Conservation (phyloP, 2,329 filamentous ascomycete species). For the Fusarium neocosmosporiellum region DNA sequence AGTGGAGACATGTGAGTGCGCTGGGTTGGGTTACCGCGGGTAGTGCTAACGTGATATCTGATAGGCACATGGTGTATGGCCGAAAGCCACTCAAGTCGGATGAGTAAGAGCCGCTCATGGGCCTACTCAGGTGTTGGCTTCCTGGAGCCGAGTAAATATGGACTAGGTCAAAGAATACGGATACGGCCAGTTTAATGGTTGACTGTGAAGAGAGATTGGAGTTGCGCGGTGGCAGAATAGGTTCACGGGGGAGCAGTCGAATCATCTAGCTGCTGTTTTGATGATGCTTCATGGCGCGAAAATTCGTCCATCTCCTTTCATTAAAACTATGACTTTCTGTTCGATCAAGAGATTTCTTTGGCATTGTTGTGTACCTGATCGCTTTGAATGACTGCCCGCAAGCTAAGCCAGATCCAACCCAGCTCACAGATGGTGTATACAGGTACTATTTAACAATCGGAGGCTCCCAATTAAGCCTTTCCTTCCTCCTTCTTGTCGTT, state of each 20-base stretch:
- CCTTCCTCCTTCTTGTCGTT: constrained; percentile 8
- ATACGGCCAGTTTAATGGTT: no score
- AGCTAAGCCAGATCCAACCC: not conserved
- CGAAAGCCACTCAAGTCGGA: constrained; percentile 2
- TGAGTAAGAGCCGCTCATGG: no score
- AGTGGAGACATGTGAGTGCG: constrained; percentile 12
- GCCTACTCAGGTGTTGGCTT: no score
- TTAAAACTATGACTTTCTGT: no score
- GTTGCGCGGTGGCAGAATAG: no score
- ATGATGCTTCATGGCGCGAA: no score
- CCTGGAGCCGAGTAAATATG: no score
- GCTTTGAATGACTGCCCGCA: not conserved
- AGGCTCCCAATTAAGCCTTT: not conserved
- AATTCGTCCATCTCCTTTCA: no score
- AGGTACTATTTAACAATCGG: not conserved
- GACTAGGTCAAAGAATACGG: no score
- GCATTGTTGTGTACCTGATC: not conserved
- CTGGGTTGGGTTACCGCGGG: accelerated
- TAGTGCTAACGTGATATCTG: not conserved
- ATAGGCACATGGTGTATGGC: constrained; percentile 17
- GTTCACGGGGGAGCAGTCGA: no score
- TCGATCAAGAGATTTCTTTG: not conserved
- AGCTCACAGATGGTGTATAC: not conserved
- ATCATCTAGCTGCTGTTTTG: no score
- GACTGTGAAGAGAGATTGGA: no score